phyloP scores from a whole-genome alignment of 176 grass and related monocot genomes.

The Phragmites australis region DNA sequence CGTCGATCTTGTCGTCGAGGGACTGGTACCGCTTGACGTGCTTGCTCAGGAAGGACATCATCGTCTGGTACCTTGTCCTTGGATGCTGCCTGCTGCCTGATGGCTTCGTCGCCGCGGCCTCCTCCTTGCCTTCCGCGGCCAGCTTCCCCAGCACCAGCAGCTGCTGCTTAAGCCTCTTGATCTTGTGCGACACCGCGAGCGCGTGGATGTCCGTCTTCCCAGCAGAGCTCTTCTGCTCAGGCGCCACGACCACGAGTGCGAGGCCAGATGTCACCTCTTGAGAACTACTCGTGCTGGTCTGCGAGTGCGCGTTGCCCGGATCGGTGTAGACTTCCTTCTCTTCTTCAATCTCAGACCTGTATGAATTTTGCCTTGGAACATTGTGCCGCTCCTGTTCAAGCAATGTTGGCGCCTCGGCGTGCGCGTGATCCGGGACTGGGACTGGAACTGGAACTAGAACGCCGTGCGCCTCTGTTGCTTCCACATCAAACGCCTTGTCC shows the following conservation, averaged over 20 bases:
- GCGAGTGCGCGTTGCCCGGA: conserved; percentile 15
- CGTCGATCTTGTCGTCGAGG: conserved; percentile 79
- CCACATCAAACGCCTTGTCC: conserved; percentile 5
- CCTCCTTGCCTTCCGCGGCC: conserved; percentile 24
- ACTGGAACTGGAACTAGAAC: background rate
- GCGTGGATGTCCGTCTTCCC: conserved; percentile 79
- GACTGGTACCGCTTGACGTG: conserved; percentile 82
- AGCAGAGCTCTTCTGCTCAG: conserved; percentile 34
- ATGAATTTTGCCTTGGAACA: background rate
- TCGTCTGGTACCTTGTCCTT: conserved; percentile 44
- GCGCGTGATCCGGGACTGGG: background rate
- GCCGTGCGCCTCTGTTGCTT: background rate
- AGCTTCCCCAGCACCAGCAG: conserved; percentile 62
- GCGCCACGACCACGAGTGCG: conserved; percentile 11
- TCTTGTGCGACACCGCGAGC: conserved; percentile 88
- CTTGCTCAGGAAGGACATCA: conserved; percentile 66
- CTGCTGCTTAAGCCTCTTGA: conserved; percentile 90
- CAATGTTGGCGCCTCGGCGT: background rate
- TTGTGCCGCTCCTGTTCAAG: background rate
- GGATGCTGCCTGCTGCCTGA: conserved; percentile 34
- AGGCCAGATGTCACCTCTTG: conserved; percentile 32
- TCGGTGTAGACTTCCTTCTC: conserved; percentile 60
- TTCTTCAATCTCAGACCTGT: conserved; percentile 54
- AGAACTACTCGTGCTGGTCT: conserved; percentile 25
- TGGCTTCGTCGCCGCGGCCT: background rate